Evolutionary conservation across 164 flowering plant genomes (phyloP), one percentile per base, ranked within the genome.

Genomic region (Vitis amurensis): DNA sequence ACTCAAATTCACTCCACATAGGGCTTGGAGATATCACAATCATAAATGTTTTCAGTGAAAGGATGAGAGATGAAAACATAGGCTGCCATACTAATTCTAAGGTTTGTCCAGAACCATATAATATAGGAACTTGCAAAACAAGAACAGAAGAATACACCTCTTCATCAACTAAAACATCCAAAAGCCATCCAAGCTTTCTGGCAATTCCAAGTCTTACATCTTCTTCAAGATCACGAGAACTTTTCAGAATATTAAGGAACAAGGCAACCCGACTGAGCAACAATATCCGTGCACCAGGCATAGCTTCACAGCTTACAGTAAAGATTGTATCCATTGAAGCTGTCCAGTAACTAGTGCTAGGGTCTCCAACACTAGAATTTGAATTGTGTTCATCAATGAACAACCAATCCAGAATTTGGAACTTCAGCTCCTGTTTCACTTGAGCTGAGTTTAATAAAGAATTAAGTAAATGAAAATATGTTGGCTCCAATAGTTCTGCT

Each of bases 401-500:
- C 74, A 95, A 69, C 83, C 87, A 86, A 49, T 93, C 97, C 74
- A 93, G 63, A 75, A 93, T 71, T 64, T 80, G 81, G 62, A 81
- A 64, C 81, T 86, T 89, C 44, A 76, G 67, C 63, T 88, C 87
- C 71, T 75, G 73, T 50, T 78, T 73, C 61, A 91, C 59, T 74
- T 85, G 82, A 58, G 62, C 79, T 44, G 98, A 88, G 78, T 86
- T 87, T 27, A 95, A 75, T 47, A 95, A 62, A 50, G 88, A 83
- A 74, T 74, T 83, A 68, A 95, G 83, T 61, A 91, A 79, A 78
- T 85, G 86, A 68, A 82, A 60, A 51, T 89, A 84, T 69, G 88
- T 81, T 68, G 89, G 91, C 72, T 87, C 94, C 79, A 95, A 71
- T 76, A 84, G 80, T 69, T 95, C 97, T 14, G 81, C 77, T 76